Conservation (phyloP, 371 early-diverging fungal species). For the Funneliformis caledonium region DNA sequence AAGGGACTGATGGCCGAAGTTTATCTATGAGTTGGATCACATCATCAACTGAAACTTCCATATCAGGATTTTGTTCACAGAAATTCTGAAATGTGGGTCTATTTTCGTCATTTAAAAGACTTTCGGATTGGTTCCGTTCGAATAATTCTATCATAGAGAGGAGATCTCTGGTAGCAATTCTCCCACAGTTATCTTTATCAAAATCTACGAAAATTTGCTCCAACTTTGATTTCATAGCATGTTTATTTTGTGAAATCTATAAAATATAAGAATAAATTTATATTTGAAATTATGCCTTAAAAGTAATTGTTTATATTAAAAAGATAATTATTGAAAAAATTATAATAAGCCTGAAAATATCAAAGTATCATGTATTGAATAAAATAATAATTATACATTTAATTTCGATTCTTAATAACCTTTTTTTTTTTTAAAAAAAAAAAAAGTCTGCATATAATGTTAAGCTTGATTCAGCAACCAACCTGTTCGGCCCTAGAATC, state of each 20-base stretch:
- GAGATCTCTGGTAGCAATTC: constrained; percentile 1
- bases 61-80: constrained; percentile 26
- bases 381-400: too few species aligned
- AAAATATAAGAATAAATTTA: background rate
- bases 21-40: constrained; percentile 8
- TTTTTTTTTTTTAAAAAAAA: too few species aligned
- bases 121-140: background rate
- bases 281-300: too few species aligned
- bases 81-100: constrained; percentile 17
- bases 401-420: too few species aligned
- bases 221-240: constrained; percentile 6
- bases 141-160: background rate
- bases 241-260: background rate
- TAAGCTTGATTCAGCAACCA: background rate
- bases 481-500: background rate
- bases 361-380: too few species aligned
- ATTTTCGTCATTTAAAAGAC: constrained; percentile 21
- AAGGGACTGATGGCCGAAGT: background rate
- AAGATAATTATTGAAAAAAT: too few species aligned
- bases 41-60: constrained; percentile 31
- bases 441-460: too few species aligned
- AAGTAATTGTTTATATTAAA: too few species aligned
- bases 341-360: too few species aligned
- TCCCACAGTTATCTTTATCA: background rate
- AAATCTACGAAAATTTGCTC: background rate